Evolutionary conservation across 2,329 filamentous ascomycete genomes (phyloP).

Genomic region (Thermothelomyces thermophilus): DNA sequence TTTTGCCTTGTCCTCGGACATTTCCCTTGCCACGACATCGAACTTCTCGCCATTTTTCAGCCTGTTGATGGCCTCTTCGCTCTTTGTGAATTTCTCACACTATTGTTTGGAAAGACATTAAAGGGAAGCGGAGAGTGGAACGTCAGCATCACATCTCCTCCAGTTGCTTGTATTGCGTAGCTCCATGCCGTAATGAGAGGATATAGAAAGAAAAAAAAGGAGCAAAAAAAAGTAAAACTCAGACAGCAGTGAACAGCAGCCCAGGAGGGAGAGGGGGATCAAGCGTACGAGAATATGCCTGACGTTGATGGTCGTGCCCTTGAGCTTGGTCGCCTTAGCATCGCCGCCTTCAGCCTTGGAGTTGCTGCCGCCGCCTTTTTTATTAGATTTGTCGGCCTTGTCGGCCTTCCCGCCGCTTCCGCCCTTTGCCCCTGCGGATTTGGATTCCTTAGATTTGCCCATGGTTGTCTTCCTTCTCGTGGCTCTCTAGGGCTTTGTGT

Average conservation of each 20-base stretch:
- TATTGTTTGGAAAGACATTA: conserved; percentile 29
- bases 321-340: conserved; percentile 29
- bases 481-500: too few species aligned
- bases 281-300: conserved; percentile 62
- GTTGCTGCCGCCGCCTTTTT: conserved; percentile 26
- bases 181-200: too few species aligned
- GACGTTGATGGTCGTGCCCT: conserved; percentile 63
- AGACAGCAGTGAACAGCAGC: too few species aligned
- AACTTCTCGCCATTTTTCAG: conserved; percentile 62
- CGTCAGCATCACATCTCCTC: not conserved
- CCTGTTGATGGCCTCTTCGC: conserved; percentile 67
- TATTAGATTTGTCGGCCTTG: conserved; percentile 22
- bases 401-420: not conserved
- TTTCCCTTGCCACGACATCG: conserved; percentile 65
- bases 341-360: conserved; percentile 22
- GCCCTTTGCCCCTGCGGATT: not conserved
- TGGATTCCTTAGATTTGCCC: conserved; percentile 33
- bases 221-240: too few species aligned
- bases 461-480: conserved; percentile 7
- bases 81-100: conserved; percentile 72
- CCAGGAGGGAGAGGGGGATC: too few species aligned
- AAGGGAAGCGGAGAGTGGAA: not conserved
- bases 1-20: conserved; percentile 70
- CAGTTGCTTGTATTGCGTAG: not conserved
- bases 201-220: not conserved